phyloP scores from a whole-genome alignment of 352 stramenopile genomes.

The Phytophthora crassamura region DNA sequence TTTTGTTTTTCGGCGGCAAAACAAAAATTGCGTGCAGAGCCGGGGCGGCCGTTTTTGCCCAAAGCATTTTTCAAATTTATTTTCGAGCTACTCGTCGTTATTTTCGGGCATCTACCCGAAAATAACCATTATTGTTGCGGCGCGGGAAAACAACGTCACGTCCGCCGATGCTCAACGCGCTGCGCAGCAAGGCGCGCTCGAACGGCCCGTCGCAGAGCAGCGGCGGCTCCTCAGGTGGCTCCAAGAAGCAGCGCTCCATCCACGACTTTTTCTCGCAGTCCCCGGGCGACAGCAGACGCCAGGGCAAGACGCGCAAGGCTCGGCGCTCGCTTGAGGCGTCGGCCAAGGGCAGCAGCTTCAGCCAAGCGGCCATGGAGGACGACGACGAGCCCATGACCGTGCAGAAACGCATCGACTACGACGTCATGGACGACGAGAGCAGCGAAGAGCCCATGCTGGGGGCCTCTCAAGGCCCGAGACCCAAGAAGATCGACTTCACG shows the following conservation, averaged over 20 bases:
- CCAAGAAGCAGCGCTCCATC: constrained; percentile 87
- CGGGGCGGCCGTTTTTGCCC: too few relatives aligned
- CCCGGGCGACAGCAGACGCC: constrained; percentile 16
- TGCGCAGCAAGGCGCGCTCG: constrained; percentile 45
- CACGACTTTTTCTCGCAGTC: constrained; percentile 85
- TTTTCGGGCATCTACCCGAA: too few relatives aligned
- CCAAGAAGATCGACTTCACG: constrained; percentile 84
- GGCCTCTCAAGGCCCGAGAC: constrained; percentile 50
- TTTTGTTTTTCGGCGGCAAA: too few relatives aligned
- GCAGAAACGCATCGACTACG: constrained; percentile 83
- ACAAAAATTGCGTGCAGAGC: too few relatives aligned
- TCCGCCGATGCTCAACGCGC: constrained; percentile 38
- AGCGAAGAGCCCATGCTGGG: constrained; percentile 44
- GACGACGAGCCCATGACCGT: constrained; percentile 53
- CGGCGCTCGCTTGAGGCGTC: constrained; percentile 43
- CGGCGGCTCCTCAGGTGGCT: constrained; percentile 13
- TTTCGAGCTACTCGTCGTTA: too few relatives aligned
- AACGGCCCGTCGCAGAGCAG: constrained; percentile 10
- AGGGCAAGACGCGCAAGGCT: constrained; percentile 45
- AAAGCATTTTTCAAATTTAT: too few relatives aligned
- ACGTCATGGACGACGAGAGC: constrained; percentile 63
- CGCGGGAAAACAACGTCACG: constrained; percentile 32
- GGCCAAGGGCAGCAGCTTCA: constrained; percentile 33
- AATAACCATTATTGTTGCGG: too few relatives aligned
- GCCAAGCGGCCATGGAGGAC: constrained; percentile 12